These are phyloP conservation scores for Leucocoprinus birnbaumii DNA, from an alignment of 768 basidiomycete genomes.

Conservation along the genomic window DNA sequence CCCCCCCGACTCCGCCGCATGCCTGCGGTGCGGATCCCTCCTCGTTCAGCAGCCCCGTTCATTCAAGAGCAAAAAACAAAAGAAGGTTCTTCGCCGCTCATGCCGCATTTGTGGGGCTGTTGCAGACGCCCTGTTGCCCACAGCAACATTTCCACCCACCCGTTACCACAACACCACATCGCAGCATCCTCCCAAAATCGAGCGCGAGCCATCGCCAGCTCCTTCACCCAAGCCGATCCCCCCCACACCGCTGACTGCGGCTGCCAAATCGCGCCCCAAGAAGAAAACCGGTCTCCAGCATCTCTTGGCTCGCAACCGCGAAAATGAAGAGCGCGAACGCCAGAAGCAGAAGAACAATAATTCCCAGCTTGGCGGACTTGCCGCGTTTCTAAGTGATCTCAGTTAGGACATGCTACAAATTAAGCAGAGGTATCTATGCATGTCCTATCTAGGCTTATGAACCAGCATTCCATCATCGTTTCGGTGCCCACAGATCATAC, in stretches of 20 bases:
- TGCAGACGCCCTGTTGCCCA: neutral
- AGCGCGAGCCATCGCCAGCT: conserved; percentile 4
- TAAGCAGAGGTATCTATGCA: conserved; percentile 4
- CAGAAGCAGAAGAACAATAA: conserved; percentile 22
- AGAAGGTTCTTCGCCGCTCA: conserved; percentile 15
- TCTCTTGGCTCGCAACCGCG: conserved; percentile 60
- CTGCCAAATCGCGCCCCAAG: conserved; percentile 40
- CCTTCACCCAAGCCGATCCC: conserved; percentile 5
- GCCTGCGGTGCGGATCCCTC: conserved; percentile 53
- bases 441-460: conserved; percentile 3
- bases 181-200: conserved; percentile 10
- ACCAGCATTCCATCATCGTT: conserved; percentile 24
- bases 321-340: conserved; percentile 40
- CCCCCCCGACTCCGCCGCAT: conserved; percentile 34
- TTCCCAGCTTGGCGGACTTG: conserved; percentile 35
- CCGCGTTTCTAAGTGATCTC: conserved; percentile 50
- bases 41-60: conserved; percentile 34
- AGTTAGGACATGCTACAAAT: conserved; percentile 12
- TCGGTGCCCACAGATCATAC: conserved; percentile 75
- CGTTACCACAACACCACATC: conserved; percentile 4
- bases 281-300: conserved; percentile 58
- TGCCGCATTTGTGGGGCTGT: conserved; percentile 9
- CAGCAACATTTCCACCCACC: neutral
- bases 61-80: conserved; percentile 17
- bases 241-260: neutral